Conservation (phyloP, 441 rosid species). For the Isatis lusitanica region DNA sequence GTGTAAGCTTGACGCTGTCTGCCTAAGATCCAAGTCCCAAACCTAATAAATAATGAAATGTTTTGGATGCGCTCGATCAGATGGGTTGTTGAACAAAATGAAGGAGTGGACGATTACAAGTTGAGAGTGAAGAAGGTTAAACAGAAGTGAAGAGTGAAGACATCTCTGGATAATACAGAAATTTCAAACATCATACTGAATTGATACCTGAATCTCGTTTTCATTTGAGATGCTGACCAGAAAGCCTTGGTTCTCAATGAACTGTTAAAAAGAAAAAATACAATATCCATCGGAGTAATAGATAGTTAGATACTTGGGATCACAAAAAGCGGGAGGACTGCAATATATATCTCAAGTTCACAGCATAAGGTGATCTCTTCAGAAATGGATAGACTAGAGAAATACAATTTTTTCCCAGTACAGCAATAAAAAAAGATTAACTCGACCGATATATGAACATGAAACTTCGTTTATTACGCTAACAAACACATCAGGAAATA, state of each 20-base stretch:
- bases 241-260: slow-evolving; percentile 67
- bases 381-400: not conserved
- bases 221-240: slow-evolving; percentile 55
- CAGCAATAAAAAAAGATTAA: slow-evolving; percentile 5
- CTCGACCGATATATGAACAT: not conserved
- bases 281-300: slow-evolving; percentile 10
- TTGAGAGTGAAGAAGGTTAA: slow-evolving; percentile 8
- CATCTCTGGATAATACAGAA: slow-evolving; percentile 11
- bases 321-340: not conserved
- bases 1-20: slow-evolving; percentile 40
- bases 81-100: not conserved
- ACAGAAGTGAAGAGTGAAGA: slow-evolving; percentile 6
- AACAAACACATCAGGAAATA: slow-evolving; percentile 5
- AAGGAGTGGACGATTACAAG: slow-evolving; percentile 12
- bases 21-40: slow-evolving; percentile 64
- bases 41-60: slow-evolving; percentile 47
- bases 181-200: slow-evolving; percentile 19
- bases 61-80: slow-evolving; percentile 29
- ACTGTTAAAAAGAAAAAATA: slow-evolving; percentile 39
- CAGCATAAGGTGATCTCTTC: slow-evolving; percentile 3
- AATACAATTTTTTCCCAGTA: not conserved
- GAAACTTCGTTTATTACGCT: slow-evolving; percentile 17
- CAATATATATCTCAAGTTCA: slow-evolving; percentile 11
- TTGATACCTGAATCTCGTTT: slow-evolving; percentile 63
- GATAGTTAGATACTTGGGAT: not conserved